Base-by-base conservation (phyloP, 129 eudicot species). In the Flaveria linearis region DNA sequence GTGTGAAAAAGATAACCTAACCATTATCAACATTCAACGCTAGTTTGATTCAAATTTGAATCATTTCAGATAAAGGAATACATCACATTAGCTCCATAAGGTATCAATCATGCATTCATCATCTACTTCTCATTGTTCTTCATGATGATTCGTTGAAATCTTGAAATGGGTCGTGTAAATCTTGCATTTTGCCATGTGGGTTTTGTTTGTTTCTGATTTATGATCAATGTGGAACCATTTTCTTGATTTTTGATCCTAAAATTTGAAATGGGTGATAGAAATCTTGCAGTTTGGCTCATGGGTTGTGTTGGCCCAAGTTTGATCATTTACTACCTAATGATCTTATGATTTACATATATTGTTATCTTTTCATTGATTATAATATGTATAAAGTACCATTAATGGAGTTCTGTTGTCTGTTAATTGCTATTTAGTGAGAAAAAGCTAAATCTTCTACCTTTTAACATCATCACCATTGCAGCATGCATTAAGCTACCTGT, bases 151-250 rank as follows among this genome's bases (percentile, higher is more conserved):
- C 8, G 69, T 55, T 56, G 69, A 53, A 15, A 51, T 22, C 39
- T 13, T 28, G 58, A 68, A 68, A 39, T 39, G 58, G 75, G 47
- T 56, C 9, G 49, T 41, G 18, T 41, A 52, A 73, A 72, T 20
- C 20, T 26, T 73, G 83, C 51, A 73, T 73, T 66, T 66, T 66
- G 69, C 41, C 70, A 73, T 78, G 28, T 78, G 71, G 81, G 69
- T 55, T 77, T 68, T 70, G 75, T 55, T 77, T 56, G 70, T 42
- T 55, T 55, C 14, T 6, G 13, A 68, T 56, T 77, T 10, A 42
- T 41, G 11, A 16, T 42, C 43, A 33, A 22, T 78, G 26, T 60
- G 81, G 9, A 42, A 23, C 16, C 51, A 1, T 69, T 41, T 39
- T 42, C 69, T 78, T 61, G 62, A 43, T 26, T 67, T 67, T 56